Evolutionary conservation across 139 green algal species (phyloP).

Genomic region (Tetradesmus obliquus): DNA sequence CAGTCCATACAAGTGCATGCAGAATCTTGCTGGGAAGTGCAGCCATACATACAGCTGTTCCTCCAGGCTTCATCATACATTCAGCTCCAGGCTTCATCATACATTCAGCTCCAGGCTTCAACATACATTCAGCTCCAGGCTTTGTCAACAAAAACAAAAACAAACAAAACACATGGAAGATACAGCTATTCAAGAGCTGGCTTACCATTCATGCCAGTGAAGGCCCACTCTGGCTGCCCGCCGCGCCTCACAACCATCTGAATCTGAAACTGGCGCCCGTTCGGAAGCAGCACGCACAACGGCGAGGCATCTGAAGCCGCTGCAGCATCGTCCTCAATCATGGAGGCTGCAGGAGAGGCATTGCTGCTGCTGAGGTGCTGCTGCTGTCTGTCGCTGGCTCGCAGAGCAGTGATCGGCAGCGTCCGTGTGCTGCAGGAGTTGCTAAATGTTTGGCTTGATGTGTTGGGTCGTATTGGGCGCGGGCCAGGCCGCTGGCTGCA

Average conservation of each 20-base stretch:
- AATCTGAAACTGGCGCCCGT: constrained; percentile 19
- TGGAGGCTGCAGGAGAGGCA: not conserved
- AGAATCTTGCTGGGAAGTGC: too few species aligned
- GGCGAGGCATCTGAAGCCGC: not conserved
- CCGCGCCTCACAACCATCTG: constrained; percentile 21
- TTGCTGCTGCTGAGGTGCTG: not conserved
- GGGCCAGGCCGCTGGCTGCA: not conserved
- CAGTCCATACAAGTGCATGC: too few species aligned
- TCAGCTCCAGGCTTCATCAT: too few species aligned
- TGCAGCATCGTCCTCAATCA: not conserved
- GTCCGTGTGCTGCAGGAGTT: not conserved
- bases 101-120: too few species aligned
- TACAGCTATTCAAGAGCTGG: not conserved
- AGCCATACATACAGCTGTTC: too few species aligned
- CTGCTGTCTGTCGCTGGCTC: not conserved
- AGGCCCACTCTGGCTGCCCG: constrained; percentile 20
- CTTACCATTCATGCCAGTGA: not conserved
- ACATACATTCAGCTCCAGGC: too few species aligned
- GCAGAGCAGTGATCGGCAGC: not conserved
- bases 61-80: too few species aligned
- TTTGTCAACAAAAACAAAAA: too few species aligned
- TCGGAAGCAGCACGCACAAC: not conserved
- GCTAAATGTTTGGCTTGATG: not conserved
- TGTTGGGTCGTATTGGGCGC: not conserved
- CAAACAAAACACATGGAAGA: too few species aligned